Base-by-base conservation (phyloP, 345 rosid species). In the Draba incana region DNA sequence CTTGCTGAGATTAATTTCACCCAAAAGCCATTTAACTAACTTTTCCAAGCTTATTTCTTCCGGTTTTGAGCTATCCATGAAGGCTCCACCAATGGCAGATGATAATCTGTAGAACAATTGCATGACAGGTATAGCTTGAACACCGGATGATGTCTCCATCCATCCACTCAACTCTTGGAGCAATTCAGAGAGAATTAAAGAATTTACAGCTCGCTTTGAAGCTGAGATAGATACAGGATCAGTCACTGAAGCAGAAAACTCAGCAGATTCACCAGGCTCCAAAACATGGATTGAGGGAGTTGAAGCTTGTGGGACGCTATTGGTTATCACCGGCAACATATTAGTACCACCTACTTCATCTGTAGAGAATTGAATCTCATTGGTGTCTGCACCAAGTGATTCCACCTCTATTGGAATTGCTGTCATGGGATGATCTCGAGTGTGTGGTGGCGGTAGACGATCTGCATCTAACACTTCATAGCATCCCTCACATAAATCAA, bases 401-500 rank as follows among this genome's bases (percentile, higher is more conserved):
- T 94, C 99, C 65, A 80, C 88, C 77, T 94, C 98, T 73, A 94
- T 91, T 65, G 96, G 93, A 74, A 94, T 84, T 37, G 96, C 97
- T 53, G 92, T 89, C 99, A 94, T 91, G 16, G 83, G 90, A 82
- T 94, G 99, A 77, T 91, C 96, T 80, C 90, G 84, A 64, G 96
- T 84, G 81, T 94, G 99, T 14, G 97, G 98, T 20, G 88, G 83
- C 41, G 96, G 95, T 71, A 91, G 95, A 69, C 85, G 81, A 72
- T 86, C 96, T 42, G 90, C 86, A 79, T 84, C 92, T 79, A 86
- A 73, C 75, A 81, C 90, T 82, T 87, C 95, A 86, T 94, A 85
- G 72, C 99, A 94, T 56, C 90, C 85, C 84, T 90, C 99, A 66
- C 99, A 94, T 41, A 94, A 78, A 78, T 94, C 99, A 82, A 94